Evolutionary conservation across 805 yeast species (phyloP).

Genomic region (Suhomyces xylopsoci): DNA sequence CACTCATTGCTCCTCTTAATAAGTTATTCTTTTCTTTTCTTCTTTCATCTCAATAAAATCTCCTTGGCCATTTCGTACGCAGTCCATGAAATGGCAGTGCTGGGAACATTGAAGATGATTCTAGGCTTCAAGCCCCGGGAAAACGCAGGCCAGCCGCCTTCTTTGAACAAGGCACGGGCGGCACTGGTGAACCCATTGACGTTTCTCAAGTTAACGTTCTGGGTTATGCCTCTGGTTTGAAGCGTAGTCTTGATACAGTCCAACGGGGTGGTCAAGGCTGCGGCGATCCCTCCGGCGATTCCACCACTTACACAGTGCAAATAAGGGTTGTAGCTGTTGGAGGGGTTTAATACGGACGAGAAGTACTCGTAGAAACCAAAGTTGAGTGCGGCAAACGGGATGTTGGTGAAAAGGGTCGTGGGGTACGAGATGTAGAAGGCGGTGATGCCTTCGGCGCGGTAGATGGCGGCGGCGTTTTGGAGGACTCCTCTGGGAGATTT

Average conservation of each 20-base stretch:
- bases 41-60: too few species aligned
- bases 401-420: conserved; percentile 84
- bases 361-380: conserved; percentile 88
- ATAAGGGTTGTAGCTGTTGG: conserved; percentile 77
- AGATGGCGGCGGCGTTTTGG: conserved; percentile 46
- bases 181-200: conserved; percentile 72
- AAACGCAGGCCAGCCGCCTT: conserved; percentile 66
- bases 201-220: conserved; percentile 45
- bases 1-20: too few species aligned
- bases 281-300: conserved; percentile 90
- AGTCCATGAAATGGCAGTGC: conserved; percentile 97
- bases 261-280: conserved; percentile 90
- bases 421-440: conserved; percentile 93
- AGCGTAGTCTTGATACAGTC: conserved; percentile 90
- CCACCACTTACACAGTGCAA: conserved; percentile 92
- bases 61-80: conserved; percentile 96
- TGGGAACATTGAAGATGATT: conserved; percentile 87
- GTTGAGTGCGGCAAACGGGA: conserved; percentile 93
- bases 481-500: conserved; percentile 21
- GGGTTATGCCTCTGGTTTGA: conserved; percentile 71
- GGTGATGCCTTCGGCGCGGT: conserved; percentile 61
- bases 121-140: conserved; percentile 86
- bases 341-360: conserved; percentile 76
- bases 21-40: too few species aligned
- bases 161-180: conserved; percentile 58